These are phyloP conservation scores for Apiospora phragmitis DNA, from an alignment of 2,329 filamentous ascomycete species.

Conservation along the genomic window DNA sequence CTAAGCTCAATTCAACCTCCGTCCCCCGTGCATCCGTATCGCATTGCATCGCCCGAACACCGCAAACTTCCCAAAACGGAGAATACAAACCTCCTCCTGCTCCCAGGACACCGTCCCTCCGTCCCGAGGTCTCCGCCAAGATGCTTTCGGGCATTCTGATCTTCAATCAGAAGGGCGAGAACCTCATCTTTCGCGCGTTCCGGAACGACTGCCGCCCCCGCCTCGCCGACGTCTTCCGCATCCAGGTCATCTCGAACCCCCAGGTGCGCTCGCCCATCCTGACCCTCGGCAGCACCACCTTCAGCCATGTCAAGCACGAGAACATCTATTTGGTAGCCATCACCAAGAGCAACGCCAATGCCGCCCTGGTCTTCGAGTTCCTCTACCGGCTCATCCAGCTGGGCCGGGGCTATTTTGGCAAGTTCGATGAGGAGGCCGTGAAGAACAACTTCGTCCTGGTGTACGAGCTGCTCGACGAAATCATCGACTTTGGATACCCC, in stretches of 20 bases:
- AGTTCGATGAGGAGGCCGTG: slow-evolving; percentile 98
- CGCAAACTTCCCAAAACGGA: neutral
- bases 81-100: neutral
- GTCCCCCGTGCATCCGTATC: slow-evolving; percentile 5
- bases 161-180: slow-evolving; percentile 99
- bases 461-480: slow-evolving; percentile 96
- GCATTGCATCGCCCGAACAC: neutral
- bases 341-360: slow-evolving; percentile 99
- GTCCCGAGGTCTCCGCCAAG: slow-evolving; percentile 6
- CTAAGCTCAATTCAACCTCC: slow-evolving; percentile 6
- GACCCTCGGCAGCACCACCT: slow-evolving; percentile 95
- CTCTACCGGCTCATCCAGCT: slow-evolving; percentile 88
- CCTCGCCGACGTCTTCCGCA: slow-evolving; percentile 97
- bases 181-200: slow-evolving; percentile 98
- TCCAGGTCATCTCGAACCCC: slow-evolving; percentile 98
- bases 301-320: slow-evolving; percentile 99
- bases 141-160: slow-evolving; percentile 98
- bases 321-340: slow-evolving; percentile 98
- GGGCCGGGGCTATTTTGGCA: slow-evolving; percentile 95
- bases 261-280: slow-evolving; percentile 97
- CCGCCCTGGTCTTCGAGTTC: slow-evolving; percentile 96
- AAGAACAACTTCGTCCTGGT: slow-evolving; percentile 99
- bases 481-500: slow-evolving; percentile 97
- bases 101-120: neutral
- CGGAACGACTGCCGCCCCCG: slow-evolving; percentile 97